These are phyloP conservation scores for Diversispora epigaea DNA, from an alignment of 192 early-diverging fungal species.

Conservation along the genomic window DNA sequence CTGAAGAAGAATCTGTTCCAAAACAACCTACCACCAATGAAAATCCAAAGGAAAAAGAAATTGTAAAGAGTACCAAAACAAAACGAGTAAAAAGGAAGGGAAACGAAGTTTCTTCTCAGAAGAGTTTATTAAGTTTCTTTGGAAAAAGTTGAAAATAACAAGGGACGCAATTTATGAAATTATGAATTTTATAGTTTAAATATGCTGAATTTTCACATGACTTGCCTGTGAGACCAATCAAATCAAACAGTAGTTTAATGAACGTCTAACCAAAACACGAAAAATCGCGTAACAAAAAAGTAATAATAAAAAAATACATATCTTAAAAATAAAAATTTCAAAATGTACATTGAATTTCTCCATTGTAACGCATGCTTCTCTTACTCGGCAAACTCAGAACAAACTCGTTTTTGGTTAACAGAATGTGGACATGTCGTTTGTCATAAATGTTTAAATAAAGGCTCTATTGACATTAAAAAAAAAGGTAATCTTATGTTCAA, in stretches of 20 bases:
- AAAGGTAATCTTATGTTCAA: not conserved
- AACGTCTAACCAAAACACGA: too few species aligned
- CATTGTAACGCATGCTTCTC: slow-evolving; percentile 16
- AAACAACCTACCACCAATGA: not conserved
- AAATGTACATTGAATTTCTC: slow-evolving; percentile 16
- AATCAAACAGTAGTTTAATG: too few species aligned
- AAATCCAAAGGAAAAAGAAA: not conserved
- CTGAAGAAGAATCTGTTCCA: not conserved
- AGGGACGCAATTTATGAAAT: too few species aligned
- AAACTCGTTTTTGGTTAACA: slow-evolving; percentile 28
- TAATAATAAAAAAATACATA: too few species aligned
- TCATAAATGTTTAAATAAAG: not conserved
- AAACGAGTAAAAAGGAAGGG: not conserved
- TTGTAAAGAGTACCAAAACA: not conserved
- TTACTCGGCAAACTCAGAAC: not conserved
- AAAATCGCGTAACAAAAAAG: too few species aligned
- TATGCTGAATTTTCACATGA: too few species aligned
- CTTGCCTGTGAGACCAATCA: too few species aligned
- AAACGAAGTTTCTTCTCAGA: not conserved
- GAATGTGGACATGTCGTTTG: slow-evolving; percentile 22
- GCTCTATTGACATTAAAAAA: not conserved
- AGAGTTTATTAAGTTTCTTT: not conserved
- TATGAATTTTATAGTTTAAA: too few species aligned
- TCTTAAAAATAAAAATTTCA: too few species aligned
- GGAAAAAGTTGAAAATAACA: not conserved